Evolutionary conservation across 2,329 filamentous ascomycete genomes (phyloP).

Genomic region (Clonostachys solani): DNA sequence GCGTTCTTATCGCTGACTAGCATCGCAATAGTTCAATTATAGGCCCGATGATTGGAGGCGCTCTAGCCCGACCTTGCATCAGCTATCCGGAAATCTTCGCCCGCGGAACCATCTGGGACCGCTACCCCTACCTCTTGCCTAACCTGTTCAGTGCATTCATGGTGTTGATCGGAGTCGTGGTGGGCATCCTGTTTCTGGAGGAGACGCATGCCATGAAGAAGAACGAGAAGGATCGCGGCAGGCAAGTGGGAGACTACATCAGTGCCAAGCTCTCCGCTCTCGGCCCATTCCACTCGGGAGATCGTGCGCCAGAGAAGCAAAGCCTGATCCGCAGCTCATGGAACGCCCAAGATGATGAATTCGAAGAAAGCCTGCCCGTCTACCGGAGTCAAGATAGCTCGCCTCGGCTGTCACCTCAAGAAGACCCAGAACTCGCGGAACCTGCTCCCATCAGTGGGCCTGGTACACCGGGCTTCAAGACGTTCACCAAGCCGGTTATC

Average conservation of each 20-base stretch:
- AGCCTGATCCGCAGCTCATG: conserved; percentile 32
- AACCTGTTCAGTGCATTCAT: conserved; percentile 87
- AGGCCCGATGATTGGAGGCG: conserved; percentile 86
- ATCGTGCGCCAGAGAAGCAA: conserved; percentile 49
- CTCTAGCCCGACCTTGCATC: conserved; percentile 79
- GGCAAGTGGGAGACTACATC: conserved; percentile 73
- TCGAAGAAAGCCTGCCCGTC: conserved; percentile 60
- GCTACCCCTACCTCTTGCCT: conserved; percentile 84
- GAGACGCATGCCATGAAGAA: conserved; percentile 89
- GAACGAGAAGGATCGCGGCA: conserved; percentile 67
- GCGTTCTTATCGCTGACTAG: conserved; percentile 14
- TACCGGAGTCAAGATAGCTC: conserved; percentile 62
- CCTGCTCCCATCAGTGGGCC: conserved; percentile 1
- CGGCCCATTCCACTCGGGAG: conserved; percentile 22
- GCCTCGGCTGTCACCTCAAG: conserved; percentile 33
- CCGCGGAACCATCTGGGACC: conserved; percentile 73
- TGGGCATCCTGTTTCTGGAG: conserved; percentile 84
- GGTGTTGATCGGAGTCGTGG: conserved; percentile 68
- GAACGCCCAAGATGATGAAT: no score
- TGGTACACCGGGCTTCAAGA: conserved; percentile 29
- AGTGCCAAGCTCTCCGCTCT: conserved; percentile 32
- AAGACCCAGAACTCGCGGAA: conserved; percentile 17
- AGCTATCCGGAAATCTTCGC: conserved; percentile 74
- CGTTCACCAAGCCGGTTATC: conserved; percentile 81
- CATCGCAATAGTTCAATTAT: conserved; percentile 67